Evolutionary conservation across 768 basidiomycete species (phyloP).

Genomic region (Pleurotus salmoneostramineus): DNA sequence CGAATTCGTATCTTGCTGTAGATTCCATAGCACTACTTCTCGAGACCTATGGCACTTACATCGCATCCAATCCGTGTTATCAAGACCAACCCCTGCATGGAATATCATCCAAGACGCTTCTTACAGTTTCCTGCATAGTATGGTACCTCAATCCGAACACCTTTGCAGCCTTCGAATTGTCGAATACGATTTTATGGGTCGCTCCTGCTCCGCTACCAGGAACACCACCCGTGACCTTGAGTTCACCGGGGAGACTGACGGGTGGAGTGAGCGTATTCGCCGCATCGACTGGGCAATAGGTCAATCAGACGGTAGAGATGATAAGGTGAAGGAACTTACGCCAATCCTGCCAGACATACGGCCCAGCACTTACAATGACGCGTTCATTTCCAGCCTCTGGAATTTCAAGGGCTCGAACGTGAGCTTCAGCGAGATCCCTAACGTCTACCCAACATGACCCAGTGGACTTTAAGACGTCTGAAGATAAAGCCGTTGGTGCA

Average conservation of each 20-base stretch:
- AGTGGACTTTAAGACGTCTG: slow-evolving; percentile 14
- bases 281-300: slow-evolving; percentile 25
- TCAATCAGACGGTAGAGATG: background rate
- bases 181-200: slow-evolving; percentile 23
- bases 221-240: slow-evolving; percentile 25
- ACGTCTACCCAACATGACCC: slow-evolving; percentile 34
- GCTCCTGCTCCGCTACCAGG: slow-evolving; percentile 24
- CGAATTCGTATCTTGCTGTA: too few species aligned
- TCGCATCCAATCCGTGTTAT: too few species aligned
- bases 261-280: slow-evolving; percentile 29
- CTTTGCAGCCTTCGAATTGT: slow-evolving; percentile 30
- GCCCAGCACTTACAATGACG: slow-evolving; percentile 26
- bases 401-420: slow-evolving; percentile 40
- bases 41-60: too few species aligned
- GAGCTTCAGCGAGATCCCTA: slow-evolving; percentile 45
- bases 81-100: slow-evolving; percentile 34
- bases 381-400: slow-evolving; percentile 44
- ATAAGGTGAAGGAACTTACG: slow-evolving; percentile 10
- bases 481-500: slow-evolving; percentile 11
- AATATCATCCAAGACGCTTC: slow-evolving; percentile 38
- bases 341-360: slow-evolving; percentile 24
- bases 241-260: slow-evolving; percentile 20
- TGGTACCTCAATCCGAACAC: slow-evolving; percentile 40
- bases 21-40: too few species aligned
- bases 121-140: slow-evolving; percentile 33